These are phyloP conservation scores for Xylogone sp. DNA, from an alignment of 2,329 filamentous ascomycete species.

Conservation along the genomic window DNA sequence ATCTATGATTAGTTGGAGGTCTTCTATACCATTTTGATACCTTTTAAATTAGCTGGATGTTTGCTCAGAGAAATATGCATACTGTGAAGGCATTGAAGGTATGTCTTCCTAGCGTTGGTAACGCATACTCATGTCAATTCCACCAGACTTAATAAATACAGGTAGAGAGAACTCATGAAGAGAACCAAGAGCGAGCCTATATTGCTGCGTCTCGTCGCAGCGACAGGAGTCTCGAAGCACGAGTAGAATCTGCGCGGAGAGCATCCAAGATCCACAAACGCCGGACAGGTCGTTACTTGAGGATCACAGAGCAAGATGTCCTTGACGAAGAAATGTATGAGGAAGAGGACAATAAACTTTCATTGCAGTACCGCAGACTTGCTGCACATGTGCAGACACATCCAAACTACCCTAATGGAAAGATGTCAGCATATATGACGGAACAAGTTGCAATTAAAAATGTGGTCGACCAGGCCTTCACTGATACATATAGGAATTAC, in stretches of 20 bases:
- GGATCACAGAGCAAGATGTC: conserved; percentile 82
- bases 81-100: neutral
- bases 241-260: conserved; percentile 79
- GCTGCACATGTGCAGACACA: conserved; percentile 48
- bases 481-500: conserved; percentile 29
- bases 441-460: conserved; percentile 54
- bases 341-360: conserved; percentile 81
- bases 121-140: too few species aligned
- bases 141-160: conserved; percentile 25
- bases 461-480: conserved; percentile 41
- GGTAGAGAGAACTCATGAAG: conserved; percentile 73
- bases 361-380: conserved; percentile 61
- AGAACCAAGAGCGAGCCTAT: conserved; percentile 85
- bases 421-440: conserved; percentile 44
- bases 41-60: neutral
- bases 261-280: conserved; percentile 90
- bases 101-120: neutral
- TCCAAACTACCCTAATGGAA: conserved; percentile 18
- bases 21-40: neutral
- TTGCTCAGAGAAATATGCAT: neutral
- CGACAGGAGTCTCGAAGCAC: conserved; percentile 82
- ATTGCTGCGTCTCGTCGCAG: conserved; percentile 86
- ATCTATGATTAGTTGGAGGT: too few species aligned
- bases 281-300: conserved; percentile 76
- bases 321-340: conserved; percentile 95